Evolutionary conservation across 352 stramenopile genomes (phyloP).

Genomic region (Phytophthora megakarya): DNA sequence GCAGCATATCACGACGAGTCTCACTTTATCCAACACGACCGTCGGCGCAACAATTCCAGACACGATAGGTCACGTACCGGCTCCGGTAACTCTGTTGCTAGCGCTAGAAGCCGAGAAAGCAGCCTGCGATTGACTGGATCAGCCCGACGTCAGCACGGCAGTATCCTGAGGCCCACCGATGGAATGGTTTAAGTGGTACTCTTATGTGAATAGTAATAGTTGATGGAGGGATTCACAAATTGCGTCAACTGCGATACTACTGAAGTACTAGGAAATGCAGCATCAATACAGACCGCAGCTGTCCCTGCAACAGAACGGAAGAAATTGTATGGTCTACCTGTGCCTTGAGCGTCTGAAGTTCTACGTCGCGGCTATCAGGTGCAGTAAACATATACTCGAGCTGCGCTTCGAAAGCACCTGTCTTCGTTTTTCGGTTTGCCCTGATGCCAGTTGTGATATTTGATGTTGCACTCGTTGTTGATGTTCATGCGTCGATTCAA

Average conservation of each 20-base stretch:
- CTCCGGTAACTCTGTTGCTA: constrained; percentile 21
- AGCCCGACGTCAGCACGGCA: constrained; percentile 27
- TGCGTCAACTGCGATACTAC: constrained; percentile 30
- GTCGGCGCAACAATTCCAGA: constrained; percentile 26
- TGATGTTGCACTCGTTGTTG: constrained; percentile 83
- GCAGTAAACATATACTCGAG: constrained; percentile 91
- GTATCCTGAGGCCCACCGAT: constrained; percentile 24
- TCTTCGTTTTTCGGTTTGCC: constrained; percentile 76
- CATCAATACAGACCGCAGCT: constrained; percentile 22
- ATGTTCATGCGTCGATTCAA: constrained; percentile 88
- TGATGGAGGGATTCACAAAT: constrained; percentile 29
- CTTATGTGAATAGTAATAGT: constrained; percentile 19
- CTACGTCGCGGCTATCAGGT: constrained; percentile 87
- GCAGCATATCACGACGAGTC: constrained; percentile 14
- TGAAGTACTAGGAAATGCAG: constrained; percentile 29
- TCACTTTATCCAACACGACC: constrained; percentile 34
- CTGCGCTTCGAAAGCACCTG: constrained; percentile 81
- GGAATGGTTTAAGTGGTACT: constrained; percentile 16
- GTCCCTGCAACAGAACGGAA: constrained; percentile 3
- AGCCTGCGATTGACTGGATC: constrained; percentile 29
- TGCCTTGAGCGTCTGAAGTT: constrained; percentile 57
- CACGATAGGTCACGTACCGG: constrained; percentile 22
- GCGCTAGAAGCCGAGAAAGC: constrained; percentile 27
- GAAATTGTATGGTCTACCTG: constrained; percentile 29
- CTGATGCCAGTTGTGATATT: constrained; percentile 89